phyloP scores from a whole-genome alignment of 345 rosid genomes.

The Physaria fendleri region DNA sequence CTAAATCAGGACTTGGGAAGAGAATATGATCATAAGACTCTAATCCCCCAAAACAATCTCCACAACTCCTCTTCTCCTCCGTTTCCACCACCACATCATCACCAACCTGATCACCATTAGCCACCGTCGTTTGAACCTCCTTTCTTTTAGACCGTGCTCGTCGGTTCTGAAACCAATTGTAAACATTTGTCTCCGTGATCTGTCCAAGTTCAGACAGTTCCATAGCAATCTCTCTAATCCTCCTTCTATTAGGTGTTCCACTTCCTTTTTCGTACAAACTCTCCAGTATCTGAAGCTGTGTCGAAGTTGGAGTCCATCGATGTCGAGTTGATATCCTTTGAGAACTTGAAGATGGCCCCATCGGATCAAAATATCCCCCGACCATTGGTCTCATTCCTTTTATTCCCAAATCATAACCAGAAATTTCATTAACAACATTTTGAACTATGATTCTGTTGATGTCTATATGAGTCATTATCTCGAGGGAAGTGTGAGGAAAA shows the following conservation, averaged over 20 bases:
- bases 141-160: constrained; percentile 67
- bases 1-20: constrained; percentile 35
- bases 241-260: constrained; percentile 52
- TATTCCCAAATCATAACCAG: not conserved
- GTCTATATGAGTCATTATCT: not conserved
- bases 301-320: constrained; percentile 62
- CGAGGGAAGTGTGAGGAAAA: no score
- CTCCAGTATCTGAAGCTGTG: constrained; percentile 60
- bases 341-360: constrained; percentile 30
- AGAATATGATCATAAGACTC: constrained; percentile 31
- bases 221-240: constrained; percentile 48
- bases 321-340: constrained; percentile 53
- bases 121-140: constrained; percentile 25
- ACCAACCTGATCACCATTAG: not conserved
- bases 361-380: constrained; percentile 38
- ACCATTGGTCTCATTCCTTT: constrained; percentile 33
- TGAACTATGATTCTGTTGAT: no score
- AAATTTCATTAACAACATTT: no score
- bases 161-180: constrained; percentile 79
- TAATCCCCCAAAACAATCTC: constrained; percentile 27
- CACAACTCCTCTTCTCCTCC: constrained; percentile 33
- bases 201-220: constrained; percentile 54
- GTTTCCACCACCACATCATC: constrained; percentile 26
- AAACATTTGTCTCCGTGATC: constrained; percentile 65
- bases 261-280: constrained; percentile 41